Base-by-base conservation (phyloP, 495 filamentous ascomycete species). In the Neohortaea acidophila region DNA sequence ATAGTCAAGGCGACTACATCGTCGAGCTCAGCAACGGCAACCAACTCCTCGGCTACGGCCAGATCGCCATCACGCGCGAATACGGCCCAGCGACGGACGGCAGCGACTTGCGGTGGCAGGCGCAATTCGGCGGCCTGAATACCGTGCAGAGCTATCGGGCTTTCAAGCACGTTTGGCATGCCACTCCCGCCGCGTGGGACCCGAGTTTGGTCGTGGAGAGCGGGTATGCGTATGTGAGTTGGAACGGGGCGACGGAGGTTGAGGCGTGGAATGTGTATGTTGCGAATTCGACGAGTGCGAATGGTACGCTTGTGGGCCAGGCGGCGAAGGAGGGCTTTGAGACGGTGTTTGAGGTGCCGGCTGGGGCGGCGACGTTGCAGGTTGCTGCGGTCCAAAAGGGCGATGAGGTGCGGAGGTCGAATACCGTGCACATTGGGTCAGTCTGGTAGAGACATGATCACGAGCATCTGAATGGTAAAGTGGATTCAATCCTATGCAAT, bases 81-180 rank as follows among this genome's bases (percentile, higher is more conserved):
- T 49, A 35, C 21, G 32, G 32, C 32, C 32, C 32, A 19, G 19
- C 15, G 5, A 34, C 10, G 17, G 6, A 19, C 13, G 32, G 32
- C 5, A 36, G 21, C 28, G 42, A 49, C 15, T 19, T 49, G 7
- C 28, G 47, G 19, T 49, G 47, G 47, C 30, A 24, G 6, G 47
- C 27, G 5, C 42, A 38, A 4, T 24, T 45, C 25, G 47, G 47
- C 0, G 21, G 4, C 18, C 38, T 41, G 23, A 33, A 27, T 14
- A 14, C 15, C 4, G 33, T 36, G 17, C 47, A 49, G 26, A 36
- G 38, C 36, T 49, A 45, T 20, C 29, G 47, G 3, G 38, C 29
- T 5, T 45, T 37, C 25, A 49, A 49, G 42, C 27, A 45, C 18
- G 17, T 28, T 0, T 49, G 47, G 47, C 39, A 44, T 19, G 45